Evolutionary conservation across 805 yeast species (phyloP).

Genomic region (Candida rishiriensis): DNA sequence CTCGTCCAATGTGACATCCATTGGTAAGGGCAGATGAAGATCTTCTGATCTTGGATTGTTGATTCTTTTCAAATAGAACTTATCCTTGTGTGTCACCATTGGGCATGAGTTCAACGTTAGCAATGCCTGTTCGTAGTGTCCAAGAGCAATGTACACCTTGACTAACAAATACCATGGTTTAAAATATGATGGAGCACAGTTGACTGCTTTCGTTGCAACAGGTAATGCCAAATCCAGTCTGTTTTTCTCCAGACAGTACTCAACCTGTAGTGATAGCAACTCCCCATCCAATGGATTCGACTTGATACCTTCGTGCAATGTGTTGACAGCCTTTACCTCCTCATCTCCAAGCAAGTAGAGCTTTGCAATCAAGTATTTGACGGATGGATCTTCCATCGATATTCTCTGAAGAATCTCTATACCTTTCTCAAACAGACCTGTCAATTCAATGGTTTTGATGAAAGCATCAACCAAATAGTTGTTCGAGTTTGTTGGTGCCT

Average conservation of each 20-base stretch:
- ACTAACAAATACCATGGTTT: constrained; percentile 70
- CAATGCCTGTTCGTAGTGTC: constrained; percentile 68
- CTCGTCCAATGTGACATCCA: constrained; percentile 65
- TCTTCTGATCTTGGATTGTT: constrained; percentile 48
- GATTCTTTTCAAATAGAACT: constrained; percentile 55
- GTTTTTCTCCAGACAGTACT: constrained; percentile 50
- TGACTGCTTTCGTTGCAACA: constrained; percentile 60
- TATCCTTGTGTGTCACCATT: constrained; percentile 71
- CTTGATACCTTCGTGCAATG: constrained; percentile 46
- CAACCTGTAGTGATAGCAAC: constrained; percentile 51
- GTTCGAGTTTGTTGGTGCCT: constrained; percentile 56
- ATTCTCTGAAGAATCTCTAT: constrained; percentile 54
- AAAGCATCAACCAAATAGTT: constrained; percentile 78
- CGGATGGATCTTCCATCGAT: constrained; percentile 48
- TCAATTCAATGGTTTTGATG: constrained; percentile 54
- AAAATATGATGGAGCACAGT: constrained; percentile 71
- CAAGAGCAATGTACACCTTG: constrained; percentile 54
- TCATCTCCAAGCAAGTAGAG: constrained; percentile 50
- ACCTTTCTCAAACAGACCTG: constrained; percentile 61
- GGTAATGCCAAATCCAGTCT: constrained; percentile 53
- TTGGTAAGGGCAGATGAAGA: constrained; percentile 72
- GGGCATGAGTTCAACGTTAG: constrained; percentile 76
- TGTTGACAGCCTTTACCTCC: constrained; percentile 54
- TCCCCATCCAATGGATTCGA: constrained; percentile 51
- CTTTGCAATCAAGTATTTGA: constrained; percentile 51